These are phyloP conservation scores for Rhizopogon rudus DNA, from an alignment of 768 basidiomycete genomes.

Conservation along the genomic window DNA sequence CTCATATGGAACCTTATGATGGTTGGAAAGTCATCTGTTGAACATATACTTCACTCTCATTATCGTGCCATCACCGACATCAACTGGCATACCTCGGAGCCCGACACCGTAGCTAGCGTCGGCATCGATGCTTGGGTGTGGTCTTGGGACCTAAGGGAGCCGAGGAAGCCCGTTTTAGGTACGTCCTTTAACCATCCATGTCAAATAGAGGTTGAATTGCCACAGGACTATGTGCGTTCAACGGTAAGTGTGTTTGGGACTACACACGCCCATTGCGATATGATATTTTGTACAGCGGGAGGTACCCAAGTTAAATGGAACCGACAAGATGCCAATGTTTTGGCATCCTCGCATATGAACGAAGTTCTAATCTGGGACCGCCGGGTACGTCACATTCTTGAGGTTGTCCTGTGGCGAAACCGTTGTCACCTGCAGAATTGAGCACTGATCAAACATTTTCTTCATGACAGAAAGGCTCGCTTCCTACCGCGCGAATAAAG, in stretches of 20 bases:
- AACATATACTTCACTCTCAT: conserved; percentile 83
- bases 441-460: conserved; percentile 2
- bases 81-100: conserved; percentile 91
- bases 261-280: not conserved
- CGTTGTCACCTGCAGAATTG: not conserved
- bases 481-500: conserved; percentile 67
- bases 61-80: conserved; percentile 97
- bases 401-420: not conserved
- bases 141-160: conserved; percentile 84
- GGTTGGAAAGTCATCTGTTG: conserved; percentile 70
- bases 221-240: conserved; percentile 54
- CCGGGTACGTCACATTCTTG: conserved; percentile 47
- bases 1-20: conserved; percentile 93
- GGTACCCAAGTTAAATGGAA: conserved; percentile 99
- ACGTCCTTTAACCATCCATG: not conserved
- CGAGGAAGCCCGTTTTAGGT: conserved; percentile 70
- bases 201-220: not conserved
- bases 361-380: conserved; percentile 94
- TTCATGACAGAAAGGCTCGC: conserved; percentile 71
- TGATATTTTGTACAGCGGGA: conserved; percentile 43
- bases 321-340: conserved; percentile 73
- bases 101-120: conserved; percentile 82
- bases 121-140: conserved; percentile 93
- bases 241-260: conserved; percentile 30
- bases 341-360: conserved; percentile 87